Base-by-base conservation (phyloP, 108 stramenopile species). In the Skeletonema tropicum region DNA sequence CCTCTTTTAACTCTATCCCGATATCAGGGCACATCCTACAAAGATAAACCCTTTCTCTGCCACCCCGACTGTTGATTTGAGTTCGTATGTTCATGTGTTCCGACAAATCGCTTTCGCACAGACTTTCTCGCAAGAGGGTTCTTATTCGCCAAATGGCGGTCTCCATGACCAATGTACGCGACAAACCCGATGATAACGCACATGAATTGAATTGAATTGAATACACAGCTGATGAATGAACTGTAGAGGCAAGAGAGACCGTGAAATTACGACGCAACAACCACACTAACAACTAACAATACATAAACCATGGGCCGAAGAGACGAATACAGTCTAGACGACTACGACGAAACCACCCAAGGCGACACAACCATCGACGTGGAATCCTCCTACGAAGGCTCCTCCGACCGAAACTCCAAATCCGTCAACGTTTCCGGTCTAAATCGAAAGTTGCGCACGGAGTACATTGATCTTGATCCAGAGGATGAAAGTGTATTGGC, bases 401-500 rank as follows among this genome's bases (percentile, higher is more conserved):
- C 52, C 15, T 55, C 52, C 23, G 10, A 10, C n/a, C 48, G 21
- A 41, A 41, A 41, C 39, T 35, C 35, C 15, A n/a, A 77, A 58
- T 38, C 41, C 29, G 71, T 66, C 21, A 77, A 64, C 60, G 58
- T 78, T 42, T 78, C 82, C 26, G 82, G 82, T 4, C 66, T 83
- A 14, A 83, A 83, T 17, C 71, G 77, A 5, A 61, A 68, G 11
- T 61, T 83, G 0, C 73, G 77, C 9, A 78, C 82, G 12, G 74
- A 83, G 68, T 73, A 57, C 39, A 77, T 83, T 21, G 82, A 83
- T 30, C 60, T 83, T 21, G 82, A 83, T 46, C 82, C 82, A 29
- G 33, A 48, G 5, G 82, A 83, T 46, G 74, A 83, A 12, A 46
- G 45, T 30, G 13, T 77, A 25, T 2, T 30, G 33, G 74, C 82